Conservation (phyloP, 768 basidiomycete species). For the Termitomyces sp. region DNA sequence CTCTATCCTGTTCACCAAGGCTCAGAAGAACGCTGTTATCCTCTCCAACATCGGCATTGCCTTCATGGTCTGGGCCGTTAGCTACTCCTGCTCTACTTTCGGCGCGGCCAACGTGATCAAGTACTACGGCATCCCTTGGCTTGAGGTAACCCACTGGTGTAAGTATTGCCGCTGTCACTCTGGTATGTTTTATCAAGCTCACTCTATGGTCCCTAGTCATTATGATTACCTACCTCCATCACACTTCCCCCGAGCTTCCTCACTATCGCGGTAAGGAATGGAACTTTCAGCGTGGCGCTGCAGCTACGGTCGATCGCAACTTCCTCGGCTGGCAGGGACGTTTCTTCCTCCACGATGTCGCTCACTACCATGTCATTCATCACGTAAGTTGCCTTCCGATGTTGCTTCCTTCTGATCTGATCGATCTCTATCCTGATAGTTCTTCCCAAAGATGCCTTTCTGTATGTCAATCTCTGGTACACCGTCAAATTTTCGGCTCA, state of each 20-base stretch:
- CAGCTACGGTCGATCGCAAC: neutral
- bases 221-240: neutral
- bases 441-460: neutral
- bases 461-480: neutral
- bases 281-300: neutral
- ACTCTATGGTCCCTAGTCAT: neutral
- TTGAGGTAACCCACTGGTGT: conserved; percentile 52
- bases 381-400: neutral
- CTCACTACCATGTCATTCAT: neutral
- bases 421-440: neutral
- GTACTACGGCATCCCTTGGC: conserved; percentile 49
- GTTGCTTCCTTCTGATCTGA: too few species aligned
- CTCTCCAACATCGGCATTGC: conserved; percentile 50
- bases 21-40: conserved; percentile 47
- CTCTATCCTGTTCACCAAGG: conserved; percentile 46
- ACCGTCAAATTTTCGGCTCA: too few species aligned
- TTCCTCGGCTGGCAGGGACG: neutral
- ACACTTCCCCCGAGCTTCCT: neutral
- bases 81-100: conserved; percentile 27
- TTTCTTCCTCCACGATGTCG: neutral
- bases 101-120: conserved; percentile 38
- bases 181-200: neutral
- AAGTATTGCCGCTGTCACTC: conserved; percentile 12
- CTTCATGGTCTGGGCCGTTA: conserved; percentile 37
- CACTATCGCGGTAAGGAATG: neutral